Evolutionary conservation across 257 asterid species (phyloP).

Genomic region (Nicotiana benthamiana): DNA sequence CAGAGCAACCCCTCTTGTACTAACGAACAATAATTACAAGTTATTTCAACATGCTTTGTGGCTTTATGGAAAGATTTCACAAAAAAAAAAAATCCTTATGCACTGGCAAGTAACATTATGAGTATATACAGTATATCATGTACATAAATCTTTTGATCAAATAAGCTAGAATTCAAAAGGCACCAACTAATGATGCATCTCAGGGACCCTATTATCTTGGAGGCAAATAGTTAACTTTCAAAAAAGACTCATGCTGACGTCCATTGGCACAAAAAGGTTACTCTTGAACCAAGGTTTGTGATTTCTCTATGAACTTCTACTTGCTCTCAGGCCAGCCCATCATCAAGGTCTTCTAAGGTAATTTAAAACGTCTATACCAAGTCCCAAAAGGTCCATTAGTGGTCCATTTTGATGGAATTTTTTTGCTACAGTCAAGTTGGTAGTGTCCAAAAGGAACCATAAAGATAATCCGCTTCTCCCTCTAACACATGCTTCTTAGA

Average conservation of each 20-base stretch:
- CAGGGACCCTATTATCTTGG: background rate
- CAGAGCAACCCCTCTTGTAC: too few species aligned
- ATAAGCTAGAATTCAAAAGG: background rate
- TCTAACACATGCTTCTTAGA: background rate
- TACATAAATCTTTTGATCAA: conserved; percentile 1
- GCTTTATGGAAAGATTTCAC: background rate
- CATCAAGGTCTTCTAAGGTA: background rate
- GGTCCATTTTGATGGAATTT: background rate
- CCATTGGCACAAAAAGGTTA: background rate
- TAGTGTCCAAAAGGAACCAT: background rate
- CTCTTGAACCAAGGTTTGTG: background rate
- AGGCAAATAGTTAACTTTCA: background rate
- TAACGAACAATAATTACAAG: background rate
- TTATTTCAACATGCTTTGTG: background rate
- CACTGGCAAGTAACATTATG: background rate
- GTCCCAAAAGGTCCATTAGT: background rate
- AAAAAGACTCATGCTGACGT: background rate
- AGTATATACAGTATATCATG: background rate
- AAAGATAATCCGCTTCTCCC: background rate
- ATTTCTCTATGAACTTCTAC: background rate
- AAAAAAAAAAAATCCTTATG: background rate
- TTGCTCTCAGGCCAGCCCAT: background rate
- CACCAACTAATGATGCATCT: background rate
- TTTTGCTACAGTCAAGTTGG: background rate
- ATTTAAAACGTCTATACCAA: background rate